Base-by-base conservation (phyloP, 164 flowering plant species). In the Piper betle region DNA sequence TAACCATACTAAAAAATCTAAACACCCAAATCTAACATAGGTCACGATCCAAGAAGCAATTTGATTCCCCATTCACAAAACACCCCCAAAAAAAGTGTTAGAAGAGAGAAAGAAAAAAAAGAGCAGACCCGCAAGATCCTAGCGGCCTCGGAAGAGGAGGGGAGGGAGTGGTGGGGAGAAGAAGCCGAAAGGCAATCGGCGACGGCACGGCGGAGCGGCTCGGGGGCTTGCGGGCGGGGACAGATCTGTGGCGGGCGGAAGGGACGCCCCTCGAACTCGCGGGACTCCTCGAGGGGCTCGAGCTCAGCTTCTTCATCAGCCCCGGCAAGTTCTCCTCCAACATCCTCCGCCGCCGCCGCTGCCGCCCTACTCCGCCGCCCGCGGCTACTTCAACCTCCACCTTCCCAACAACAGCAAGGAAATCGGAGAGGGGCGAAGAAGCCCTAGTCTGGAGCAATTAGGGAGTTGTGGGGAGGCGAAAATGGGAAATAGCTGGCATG, bases 181-280 rank as follows among this genome's bases (percentile, higher is more conserved):
- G 95, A 74, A 7, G 90, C 74, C 9, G 97, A 87, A 10, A 93
- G 77, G 71, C 87, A 90, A 82, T 90, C 93, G 39, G 96, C 96
- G 5, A 90, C 93, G 16, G 97, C 95, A 0, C 93, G 75, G 12
- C 95, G 84, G n/a, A 93, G 78, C 41, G 95, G 99, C 82, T 93
- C 99, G 5, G 96, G 46, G 93, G 96, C 73, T 90, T 88, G 78
- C 78, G 81, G 13, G 69, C 52, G 46, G 90, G 79, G 39, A 86
- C 78, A 72, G 97, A 90, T 88, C 95, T 80, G 65, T 83, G 68
- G 61, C 96, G 65, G 19, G 69, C 72, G 25, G 97, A 84, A 1
- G 70, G 73, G 12, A 58, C 80, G 18, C 61, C 67, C 25, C 67
- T 64, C 55, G 67, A 58, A 37, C n/a, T 56, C 17, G 46, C 61